A percentile compares a stretch with the other conserved stretches of the same genome.
Conservation (phyloP, 306 rosid species). For the Prunus mongolica region DNA sequence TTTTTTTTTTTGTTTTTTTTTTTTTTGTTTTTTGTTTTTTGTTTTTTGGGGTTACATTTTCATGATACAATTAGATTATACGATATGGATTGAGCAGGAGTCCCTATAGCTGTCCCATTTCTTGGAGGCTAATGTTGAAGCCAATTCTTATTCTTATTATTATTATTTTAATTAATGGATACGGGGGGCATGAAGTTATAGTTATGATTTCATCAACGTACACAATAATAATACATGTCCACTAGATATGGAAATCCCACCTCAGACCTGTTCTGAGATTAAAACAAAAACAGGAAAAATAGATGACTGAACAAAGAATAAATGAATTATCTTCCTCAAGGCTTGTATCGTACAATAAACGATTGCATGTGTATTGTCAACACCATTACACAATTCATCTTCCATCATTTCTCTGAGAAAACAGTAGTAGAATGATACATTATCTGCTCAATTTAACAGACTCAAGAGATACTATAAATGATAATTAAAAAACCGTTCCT, state of each 20-base stretch:
- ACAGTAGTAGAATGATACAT: constrained; percentile 3
- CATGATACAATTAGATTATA: too few species aligned
- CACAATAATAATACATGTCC: not conserved
- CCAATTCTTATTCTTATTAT: too few species aligned
- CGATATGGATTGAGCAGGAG: too few species aligned
- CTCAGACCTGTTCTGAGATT: not conserved
- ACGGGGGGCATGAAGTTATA: too few species aligned
- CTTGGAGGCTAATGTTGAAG: too few species aligned
- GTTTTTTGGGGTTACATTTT: too few species aligned
- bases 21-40: accelerated
- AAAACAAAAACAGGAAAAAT: not conserved
- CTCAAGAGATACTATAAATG: constrained; percentile 1
- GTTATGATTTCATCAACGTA: too few species aligned
- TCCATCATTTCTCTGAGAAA: constrained; percentile 7
- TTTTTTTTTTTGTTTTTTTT: too few species aligned
- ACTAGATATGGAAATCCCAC: not conserved
- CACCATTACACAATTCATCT: not conserved
- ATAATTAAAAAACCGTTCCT: not conserved
- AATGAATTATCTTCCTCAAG: not conserved
- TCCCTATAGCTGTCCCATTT: too few species aligned
- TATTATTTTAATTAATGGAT: too few species aligned
- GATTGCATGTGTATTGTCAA: not conserved
- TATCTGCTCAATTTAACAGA: constrained; percentile 10
- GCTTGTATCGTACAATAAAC: not conserved
- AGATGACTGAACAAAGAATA: not conserved